These are phyloP conservation scores for Globisporangium nagaii DNA, from an alignment of 352 stramenopile species.

Conservation along the genomic window DNA sequence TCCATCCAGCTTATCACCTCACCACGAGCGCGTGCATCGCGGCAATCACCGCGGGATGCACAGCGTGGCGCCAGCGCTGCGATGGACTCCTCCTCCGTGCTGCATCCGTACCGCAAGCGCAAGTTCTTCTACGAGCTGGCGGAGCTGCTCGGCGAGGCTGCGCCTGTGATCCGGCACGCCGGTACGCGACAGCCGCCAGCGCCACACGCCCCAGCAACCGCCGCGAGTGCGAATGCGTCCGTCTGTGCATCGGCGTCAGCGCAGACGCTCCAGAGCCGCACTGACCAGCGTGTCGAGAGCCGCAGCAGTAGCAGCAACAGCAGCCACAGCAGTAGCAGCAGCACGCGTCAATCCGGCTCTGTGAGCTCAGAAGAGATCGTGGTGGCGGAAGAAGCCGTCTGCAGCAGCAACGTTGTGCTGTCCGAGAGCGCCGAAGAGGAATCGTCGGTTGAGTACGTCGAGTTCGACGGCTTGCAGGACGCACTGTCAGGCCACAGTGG, in stretches of 20 bases:
- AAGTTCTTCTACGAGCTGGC: conserved; percentile 74
- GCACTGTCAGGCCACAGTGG: conserved; percentile 7
- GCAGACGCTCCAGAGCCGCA: background rate
- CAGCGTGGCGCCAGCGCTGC: background rate
- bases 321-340: background rate
- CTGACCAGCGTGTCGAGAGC: background rate
- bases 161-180: conserved; percentile 25
- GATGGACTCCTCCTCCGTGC: conserved; percentile 4
- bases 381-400: background rate
- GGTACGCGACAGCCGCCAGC: conserved; percentile 23
- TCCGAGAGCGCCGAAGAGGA: conserved; percentile 16
- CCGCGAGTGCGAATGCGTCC: background rate
- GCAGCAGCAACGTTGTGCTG: background rate
- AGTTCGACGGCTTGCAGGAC: conserved; percentile 24
- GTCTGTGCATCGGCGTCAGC: background rate
- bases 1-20: too few species aligned
- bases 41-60: background rate
- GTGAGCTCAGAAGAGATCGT: background rate
- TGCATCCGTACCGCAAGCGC: conserved; percentile 67
- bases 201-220: background rate
- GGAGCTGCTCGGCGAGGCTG: conserved; percentile 36
- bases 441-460: conserved; percentile 38
- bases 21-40: background rate
- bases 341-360: background rate
- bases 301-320: background rate